Conservation (phyloP, 352 stramenopile genomes). For the Pythium insidiosum region DNA sequence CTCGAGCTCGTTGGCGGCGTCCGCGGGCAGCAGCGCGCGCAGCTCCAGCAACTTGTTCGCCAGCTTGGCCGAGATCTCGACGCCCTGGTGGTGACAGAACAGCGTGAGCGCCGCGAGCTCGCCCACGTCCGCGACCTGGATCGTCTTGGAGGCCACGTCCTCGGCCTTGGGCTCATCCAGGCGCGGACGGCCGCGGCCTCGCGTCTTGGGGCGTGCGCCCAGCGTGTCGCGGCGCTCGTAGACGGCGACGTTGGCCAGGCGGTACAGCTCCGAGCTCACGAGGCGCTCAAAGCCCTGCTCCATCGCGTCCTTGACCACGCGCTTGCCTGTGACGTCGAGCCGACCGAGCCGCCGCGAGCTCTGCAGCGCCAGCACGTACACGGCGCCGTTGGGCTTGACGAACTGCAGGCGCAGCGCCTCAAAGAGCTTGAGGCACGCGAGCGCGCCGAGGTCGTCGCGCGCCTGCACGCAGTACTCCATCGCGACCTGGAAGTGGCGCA, state of each 20-base stretch:
- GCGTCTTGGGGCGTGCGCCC: no score
- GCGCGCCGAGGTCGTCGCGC: conserved; percentile 19
- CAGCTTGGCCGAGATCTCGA: conserved; percentile 28
- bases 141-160: no score
- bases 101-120: conserved; percentile 43
- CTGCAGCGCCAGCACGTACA: conserved; percentile 66
- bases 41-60: conserved; percentile 33
- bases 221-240: conserved; percentile 3
- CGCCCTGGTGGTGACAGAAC: conserved; percentile 47
- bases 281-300: conserved; percentile 36
- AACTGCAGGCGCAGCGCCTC: conserved; percentile 66
- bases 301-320: conserved; percentile 40
- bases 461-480: conserved; percentile 50
- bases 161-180: conserved; percentile 10
- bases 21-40: conserved; percentile 23
- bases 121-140: conserved; percentile 20
- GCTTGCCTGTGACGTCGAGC: conserved; percentile 36
- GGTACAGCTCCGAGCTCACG: conserved; percentile 18
- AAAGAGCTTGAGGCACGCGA: conserved; percentile 60
- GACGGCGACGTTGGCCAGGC: conserved; percentile 8
- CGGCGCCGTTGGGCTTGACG: conserved; percentile 62
- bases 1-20: conserved; percentile 32
- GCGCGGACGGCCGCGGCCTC: conserved; percentile 7
- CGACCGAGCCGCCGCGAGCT: conserved; percentile 42
- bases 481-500: conserved; percentile 55